phyloP scores from a whole-genome alignment of 768 basidiomycete species.

The Austroboletus eburneus region DNA sequence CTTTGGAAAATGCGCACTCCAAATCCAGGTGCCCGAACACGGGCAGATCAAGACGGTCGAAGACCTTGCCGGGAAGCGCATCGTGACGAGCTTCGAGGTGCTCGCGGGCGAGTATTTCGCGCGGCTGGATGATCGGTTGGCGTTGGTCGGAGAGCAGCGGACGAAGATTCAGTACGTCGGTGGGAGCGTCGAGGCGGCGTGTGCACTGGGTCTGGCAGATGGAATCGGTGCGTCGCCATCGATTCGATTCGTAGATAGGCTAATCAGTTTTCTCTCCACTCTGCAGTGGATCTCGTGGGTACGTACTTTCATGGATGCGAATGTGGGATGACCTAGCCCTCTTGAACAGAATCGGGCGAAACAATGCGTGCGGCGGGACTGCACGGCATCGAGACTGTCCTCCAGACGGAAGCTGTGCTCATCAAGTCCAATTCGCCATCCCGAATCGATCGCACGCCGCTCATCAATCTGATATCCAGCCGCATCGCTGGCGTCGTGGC shows the following conservation, averaged over 20 bases:
- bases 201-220: conserved; percentile 92
- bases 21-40: conserved; percentile 86
- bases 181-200: conserved; percentile 97
- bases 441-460: conserved; percentile 53
- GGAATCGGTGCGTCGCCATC: conserved; percentile 84
- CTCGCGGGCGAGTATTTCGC: conserved; percentile 77
- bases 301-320: conserved; percentile 44
- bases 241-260: too few species aligned
- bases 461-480: conserved; percentile 76
- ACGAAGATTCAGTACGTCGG: conserved; percentile 95
- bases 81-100: conserved; percentile 95
- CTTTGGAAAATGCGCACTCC: conserved; percentile 88
- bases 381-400: conserved; percentile 85
- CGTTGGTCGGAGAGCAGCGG: conserved; percentile 48
- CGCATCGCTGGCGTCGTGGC: conserved; percentile 93
- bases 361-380: conserved; percentile 99
- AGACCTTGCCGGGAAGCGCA: conserved; percentile 82
- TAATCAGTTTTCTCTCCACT: neutral
- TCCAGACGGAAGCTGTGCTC: conserved; percentile 86
- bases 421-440: conserved; percentile 74
- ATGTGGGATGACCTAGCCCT: neutral
- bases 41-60: conserved; percentile 66
- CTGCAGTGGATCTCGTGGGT: conserved; percentile 87
- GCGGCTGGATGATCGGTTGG: conserved; percentile 51
- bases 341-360: conserved; percentile 83